phyloP scores from a whole-genome alignment of 371 early-diverging fungal genomes.

The Apophysomyces elegans region DNA sequence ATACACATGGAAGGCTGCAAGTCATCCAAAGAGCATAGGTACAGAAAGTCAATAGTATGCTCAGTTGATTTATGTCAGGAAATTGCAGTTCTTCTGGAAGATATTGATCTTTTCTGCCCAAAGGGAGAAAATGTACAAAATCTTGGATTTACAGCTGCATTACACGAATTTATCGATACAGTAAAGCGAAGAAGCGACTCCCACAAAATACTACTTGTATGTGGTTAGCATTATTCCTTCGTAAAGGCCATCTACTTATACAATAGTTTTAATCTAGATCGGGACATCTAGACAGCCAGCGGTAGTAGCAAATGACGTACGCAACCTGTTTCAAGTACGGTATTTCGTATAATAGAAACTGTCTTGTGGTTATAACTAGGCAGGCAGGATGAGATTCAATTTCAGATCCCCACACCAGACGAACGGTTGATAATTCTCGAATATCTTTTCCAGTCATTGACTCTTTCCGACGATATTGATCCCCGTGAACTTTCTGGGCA shows the following conservation, averaged over 20 bases:
- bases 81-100: constrained; percentile 52
- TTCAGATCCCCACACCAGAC: constrained; percentile 61
- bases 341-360: constrained; percentile 3
- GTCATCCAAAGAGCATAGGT: constrained; percentile 18
- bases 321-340: constrained; percentile 28
- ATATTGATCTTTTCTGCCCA: constrained; percentile 60
- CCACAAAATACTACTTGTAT: neutral
- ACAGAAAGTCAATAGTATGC: neutral
- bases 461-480: constrained; percentile 12
- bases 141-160: constrained; percentile 31
- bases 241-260: neutral
- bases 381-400: constrained; percentile 39
- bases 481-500: constrained; percentile 34
- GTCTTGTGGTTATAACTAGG: constrained; percentile 21
- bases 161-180: constrained; percentile 15
- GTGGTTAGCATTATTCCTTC: neutral
- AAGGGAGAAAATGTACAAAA: constrained; percentile 39
- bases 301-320: constrained; percentile 15
- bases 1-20: constrained; percentile 28
- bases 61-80: neutral
- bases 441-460: constrained; percentile 19
- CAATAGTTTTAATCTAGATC: constrained; percentile 15
- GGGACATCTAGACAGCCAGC: constrained; percentile 23
- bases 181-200: constrained; percentile 10
- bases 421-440: constrained; percentile 51